A percentile compares a stretch with the other conserved stretches of the same genome.
phyloP scores from a whole-genome alignment of 306 rosid species.

The Quillaja saponaria region DNA sequence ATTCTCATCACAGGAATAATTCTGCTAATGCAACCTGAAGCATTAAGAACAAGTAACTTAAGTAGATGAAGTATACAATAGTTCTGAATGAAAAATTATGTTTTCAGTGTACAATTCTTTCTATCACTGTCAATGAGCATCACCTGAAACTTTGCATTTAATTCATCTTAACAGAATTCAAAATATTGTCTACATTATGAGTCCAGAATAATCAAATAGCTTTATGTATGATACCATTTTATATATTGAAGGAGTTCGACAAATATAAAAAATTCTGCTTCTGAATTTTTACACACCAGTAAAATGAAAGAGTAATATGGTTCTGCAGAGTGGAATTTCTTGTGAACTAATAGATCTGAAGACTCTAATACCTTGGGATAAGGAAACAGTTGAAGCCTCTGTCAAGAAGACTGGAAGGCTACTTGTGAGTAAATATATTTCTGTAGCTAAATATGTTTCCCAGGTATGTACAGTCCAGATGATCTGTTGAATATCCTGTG shows the following conservation, averaged over 20 bases:
- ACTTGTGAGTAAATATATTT: constrained; percentile 61
- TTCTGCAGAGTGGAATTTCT: constrained; percentile 86
- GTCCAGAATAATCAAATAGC: neutral
- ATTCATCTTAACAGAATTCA: too few species aligned
- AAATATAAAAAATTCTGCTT: neutral
- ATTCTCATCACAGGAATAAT: neutral
- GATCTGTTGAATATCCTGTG: constrained; percentile 27
- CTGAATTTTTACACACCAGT: too few species aligned
- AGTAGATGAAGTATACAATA: neutral
- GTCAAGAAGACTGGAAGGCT: constrained; percentile 91
- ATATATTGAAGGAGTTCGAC: too few species aligned
- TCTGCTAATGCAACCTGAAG: constrained; percentile 9
- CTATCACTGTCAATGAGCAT: neutral
- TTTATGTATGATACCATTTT: neutral
- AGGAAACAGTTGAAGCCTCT: constrained; percentile 88
- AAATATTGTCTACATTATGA: constrained; percentile 7
- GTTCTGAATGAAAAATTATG: neutral
- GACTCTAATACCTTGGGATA: constrained; percentile 97
- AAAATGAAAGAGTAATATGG: too few species aligned
- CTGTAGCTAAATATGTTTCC: constrained; percentile 8
- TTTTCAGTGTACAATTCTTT: neutral
- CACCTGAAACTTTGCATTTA: neutral
- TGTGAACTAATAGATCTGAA: constrained; percentile 89
- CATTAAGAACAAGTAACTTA: neutral
- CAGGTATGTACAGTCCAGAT: constrained; percentile 1